These are phyloP conservation scores for Ogataea thermomethanolica DNA, from an alignment of 805 yeast species.

Conservation along the genomic window DNA sequence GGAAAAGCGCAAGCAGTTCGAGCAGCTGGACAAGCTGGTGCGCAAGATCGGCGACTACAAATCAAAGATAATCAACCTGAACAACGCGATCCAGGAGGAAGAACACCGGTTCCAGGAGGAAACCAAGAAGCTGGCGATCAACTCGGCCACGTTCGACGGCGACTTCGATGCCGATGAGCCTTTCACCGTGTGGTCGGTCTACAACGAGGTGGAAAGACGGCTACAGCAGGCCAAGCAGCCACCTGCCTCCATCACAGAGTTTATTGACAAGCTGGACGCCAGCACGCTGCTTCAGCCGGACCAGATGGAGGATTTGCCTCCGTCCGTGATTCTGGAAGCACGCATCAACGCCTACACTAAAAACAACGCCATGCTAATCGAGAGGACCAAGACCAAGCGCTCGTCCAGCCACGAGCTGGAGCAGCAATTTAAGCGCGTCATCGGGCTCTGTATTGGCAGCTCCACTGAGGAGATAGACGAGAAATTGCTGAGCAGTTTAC, in stretches of 20 bases:
- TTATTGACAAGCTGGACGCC: slow-evolving; percentile 13
- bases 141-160: slow-evolving; percentile 43
- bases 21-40: slow-evolving; percentile 47
- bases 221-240: slow-evolving; percentile 27
- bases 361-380: slow-evolving; percentile 56
- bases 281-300: slow-evolving; percentile 8
- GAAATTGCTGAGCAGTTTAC: slow-evolving; percentile 68
- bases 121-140: slow-evolving; percentile 30
- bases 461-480: slow-evolving; percentile 65
- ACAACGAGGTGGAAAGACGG: slow-evolving; percentile 46
- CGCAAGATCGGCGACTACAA: slow-evolving; percentile 45
- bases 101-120: slow-evolving; percentile 49
- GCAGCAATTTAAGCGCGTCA: slow-evolving; percentile 80
- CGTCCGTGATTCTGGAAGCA: slow-evolving; percentile 57
- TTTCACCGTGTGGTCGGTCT: slow-evolving; percentile 64
- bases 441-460: slow-evolving; percentile 86
- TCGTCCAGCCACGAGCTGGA: slow-evolving; percentile 57
- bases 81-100: slow-evolving; percentile 62
- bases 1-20: slow-evolving; percentile 45
- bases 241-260: slow-evolving; percentile 6
- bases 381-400: slow-evolving; percentile 50
- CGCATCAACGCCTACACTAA: slow-evolving; percentile 75
- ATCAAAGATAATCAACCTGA: slow-evolving; percentile 54
- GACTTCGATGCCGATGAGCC: slow-evolving; percentile 88
- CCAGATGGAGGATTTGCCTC: slow-evolving; percentile 39